Percentiles rank a stretch among this genome's conserved stretches.
Evolutionary conservation across 2,329 filamentous ascomycete genomes (phyloP).

Genomic region (Ophiocordyceps camponoti-saundersi): DNA sequence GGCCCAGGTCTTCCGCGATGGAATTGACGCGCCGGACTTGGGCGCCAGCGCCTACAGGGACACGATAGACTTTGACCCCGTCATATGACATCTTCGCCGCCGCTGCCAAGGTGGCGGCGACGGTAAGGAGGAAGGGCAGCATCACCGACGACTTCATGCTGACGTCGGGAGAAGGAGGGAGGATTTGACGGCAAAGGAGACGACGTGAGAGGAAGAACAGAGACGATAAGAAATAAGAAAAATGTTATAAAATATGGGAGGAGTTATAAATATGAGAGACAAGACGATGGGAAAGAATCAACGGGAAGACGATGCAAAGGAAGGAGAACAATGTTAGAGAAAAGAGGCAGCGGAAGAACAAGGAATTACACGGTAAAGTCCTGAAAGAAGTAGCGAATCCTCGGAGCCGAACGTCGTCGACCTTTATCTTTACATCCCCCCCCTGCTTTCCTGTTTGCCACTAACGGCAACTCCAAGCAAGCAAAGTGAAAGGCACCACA

Average conservation of each 20-base stretch:
- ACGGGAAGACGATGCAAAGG: not conserved
- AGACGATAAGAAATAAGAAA: not conserved
- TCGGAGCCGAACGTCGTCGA: not conserved
- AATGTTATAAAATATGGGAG: not conserved
- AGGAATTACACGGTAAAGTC: too few relatives aligned
- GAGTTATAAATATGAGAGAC: too few relatives aligned
- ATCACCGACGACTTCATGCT: slow-evolving; percentile 6
- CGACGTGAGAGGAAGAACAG: too few relatives aligned
- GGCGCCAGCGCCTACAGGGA: slow-evolving; percentile 17
- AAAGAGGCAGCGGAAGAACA: too few relatives aligned
- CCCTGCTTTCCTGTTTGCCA: not conserved
- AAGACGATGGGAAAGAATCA: not conserved
- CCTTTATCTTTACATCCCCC: not conserved
- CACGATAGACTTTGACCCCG: slow-evolving; percentile 26
- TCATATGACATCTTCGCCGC: slow-evolving; percentile 16
- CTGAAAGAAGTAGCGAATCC: too few relatives aligned
- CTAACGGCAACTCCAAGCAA: not conserved
- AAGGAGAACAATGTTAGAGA: not conserved
- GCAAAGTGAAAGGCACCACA: not conserved
- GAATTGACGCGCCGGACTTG: slow-evolving; percentile 14
- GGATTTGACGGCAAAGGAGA: too few relatives aligned
- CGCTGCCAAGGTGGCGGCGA: slow-evolving; percentile 3
- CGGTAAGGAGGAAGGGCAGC: slow-evolving; percentile 5
- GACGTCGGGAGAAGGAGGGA: not conserved
- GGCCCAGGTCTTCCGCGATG: slow-evolving; percentile 16